Evolutionary conservation across 2,329 filamentous ascomycete genomes (phyloP).

Genomic region (Xylaria sp.): DNA sequence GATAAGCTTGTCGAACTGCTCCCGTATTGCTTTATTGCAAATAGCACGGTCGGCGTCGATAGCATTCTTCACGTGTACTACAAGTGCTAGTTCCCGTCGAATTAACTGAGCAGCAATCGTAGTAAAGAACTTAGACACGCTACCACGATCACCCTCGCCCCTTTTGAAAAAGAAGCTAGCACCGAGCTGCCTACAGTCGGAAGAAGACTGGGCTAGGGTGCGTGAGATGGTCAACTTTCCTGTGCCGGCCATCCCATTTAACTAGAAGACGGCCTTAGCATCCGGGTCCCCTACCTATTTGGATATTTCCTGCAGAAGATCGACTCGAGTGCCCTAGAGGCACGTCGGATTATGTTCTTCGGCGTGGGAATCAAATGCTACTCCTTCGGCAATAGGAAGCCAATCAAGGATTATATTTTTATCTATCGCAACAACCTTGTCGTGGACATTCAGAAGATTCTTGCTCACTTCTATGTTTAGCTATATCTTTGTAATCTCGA

Average conservation of each 20-base stretch:
- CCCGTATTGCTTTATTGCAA: not conserved
- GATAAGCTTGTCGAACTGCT: conserved; percentile 6
- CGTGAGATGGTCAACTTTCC: conserved; percentile 5
- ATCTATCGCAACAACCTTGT: too few species aligned
- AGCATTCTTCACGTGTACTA: not conserved
- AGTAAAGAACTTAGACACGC: not conserved
- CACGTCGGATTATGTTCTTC: conserved; percentile 5
- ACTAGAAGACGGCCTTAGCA: not conserved
- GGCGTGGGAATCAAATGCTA: conserved; percentile 3
- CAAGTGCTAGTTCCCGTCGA: not conserved
- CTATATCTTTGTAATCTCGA: too few species aligned
- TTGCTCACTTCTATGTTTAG: too few species aligned
- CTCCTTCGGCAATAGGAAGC: conserved; percentile 1
- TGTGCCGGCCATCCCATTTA: conserved; percentile 13
- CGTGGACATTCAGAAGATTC: too few species aligned
- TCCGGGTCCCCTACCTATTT: not conserved
- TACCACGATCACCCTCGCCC: conserved; percentile 1
- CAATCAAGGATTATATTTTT: too few species aligned
- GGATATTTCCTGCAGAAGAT: not conserved
- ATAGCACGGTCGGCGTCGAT: not conserved
- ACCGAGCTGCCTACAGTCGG: not conserved
- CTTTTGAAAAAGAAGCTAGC: conserved; percentile 18
- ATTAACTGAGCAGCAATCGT: not conserved
- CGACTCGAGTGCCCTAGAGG: not conserved
- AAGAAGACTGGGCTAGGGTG: not conserved